Conservation (phyloP, 495 filamentous ascomycete genomes). For the Penicillium salamii region DNA sequence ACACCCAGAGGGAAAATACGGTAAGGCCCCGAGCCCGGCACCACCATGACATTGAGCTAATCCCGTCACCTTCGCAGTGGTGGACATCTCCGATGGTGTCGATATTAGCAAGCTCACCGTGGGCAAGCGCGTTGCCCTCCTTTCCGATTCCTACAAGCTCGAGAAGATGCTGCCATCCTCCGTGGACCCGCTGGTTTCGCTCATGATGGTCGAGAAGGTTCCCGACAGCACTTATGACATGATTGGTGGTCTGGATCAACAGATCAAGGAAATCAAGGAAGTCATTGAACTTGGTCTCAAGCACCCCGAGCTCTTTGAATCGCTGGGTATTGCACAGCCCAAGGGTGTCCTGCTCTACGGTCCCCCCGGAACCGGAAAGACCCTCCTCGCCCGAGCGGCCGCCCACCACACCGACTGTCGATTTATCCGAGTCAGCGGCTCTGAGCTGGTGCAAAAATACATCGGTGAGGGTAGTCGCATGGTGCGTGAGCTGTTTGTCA, state of each 20-base stretch:
- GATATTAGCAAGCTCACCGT: conserved; percentile 94
- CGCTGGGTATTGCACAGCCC: conserved; percentile 94
- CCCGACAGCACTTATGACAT: conserved; percentile 99
- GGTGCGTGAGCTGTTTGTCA: conserved; percentile 98
- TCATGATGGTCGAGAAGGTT: conserved; percentile 99
- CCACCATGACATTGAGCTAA: conserved; percentile 5
- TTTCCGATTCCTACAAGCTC: conserved; percentile 95
- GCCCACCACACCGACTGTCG: conserved; percentile 98
- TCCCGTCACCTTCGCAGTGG: conserved; percentile 57
- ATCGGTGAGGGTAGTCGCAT: conserved; percentile 97
- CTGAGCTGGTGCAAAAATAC: conserved; percentile 97
- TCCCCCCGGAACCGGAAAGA: conserved; percentile 96
- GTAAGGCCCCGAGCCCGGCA: no score
- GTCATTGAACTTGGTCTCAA: conserved; percentile 98
- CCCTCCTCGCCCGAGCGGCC: conserved; percentile 88
- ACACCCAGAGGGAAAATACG: conserved; percentile 99
- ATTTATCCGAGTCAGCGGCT: conserved; percentile 96
- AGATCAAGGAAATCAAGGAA: conserved; percentile 99
- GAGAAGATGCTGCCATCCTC: conserved; percentile 97
- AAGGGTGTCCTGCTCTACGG: conserved; percentile 98
- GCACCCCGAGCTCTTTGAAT: conserved; percentile 98
- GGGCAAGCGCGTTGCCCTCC: conserved; percentile 94
- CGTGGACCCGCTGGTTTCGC: conserved; percentile 96
- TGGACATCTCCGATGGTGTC: conserved; percentile 92
- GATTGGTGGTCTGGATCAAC: conserved; percentile 98